These are phyloP conservation scores for Claviceps monticola DNA, from an alignment of 2,329 filamentous ascomycete genomes.

Conservation along the genomic window DNA sequence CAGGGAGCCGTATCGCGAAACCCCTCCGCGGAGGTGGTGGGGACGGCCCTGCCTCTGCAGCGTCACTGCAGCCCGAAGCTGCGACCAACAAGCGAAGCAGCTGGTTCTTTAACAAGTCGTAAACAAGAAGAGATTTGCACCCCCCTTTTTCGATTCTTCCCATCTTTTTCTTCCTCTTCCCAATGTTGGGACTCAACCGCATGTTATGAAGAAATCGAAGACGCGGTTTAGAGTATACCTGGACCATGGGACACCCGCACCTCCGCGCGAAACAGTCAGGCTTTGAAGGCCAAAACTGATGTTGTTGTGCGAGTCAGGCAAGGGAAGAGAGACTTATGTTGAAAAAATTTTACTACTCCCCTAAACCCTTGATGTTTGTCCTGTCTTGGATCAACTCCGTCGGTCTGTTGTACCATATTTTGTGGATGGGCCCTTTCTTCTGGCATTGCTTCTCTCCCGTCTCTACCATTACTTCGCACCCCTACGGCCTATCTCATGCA, in stretches of 20 bases:
- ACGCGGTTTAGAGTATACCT: too few species aligned
- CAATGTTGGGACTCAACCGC: too few species aligned
- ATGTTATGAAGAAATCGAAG: too few species aligned
- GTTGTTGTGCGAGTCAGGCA: too few species aligned
- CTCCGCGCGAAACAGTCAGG: too few species aligned
- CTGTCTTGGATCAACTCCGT: not conserved
- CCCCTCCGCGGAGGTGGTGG: slow-evolving; percentile 49
- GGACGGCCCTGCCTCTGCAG: slow-evolving; percentile 36
- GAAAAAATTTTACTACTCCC: not conserved
- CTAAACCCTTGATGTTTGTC: not conserved
- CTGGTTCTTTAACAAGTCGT: slow-evolving; percentile 60
- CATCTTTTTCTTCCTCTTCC: not conserved
- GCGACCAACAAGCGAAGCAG: slow-evolving; percentile 50
- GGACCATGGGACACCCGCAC: too few species aligned
- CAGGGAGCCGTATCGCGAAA: slow-evolving; percentile 55
- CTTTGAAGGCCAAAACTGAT: too few species aligned
- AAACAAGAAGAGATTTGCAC: slow-evolving; percentile 7
- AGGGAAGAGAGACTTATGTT: not conserved
- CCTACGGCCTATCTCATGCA: too few species aligned
- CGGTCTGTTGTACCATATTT: not conserved
- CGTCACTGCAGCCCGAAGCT: slow-evolving; percentile 44
- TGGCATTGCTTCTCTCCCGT: too few species aligned
- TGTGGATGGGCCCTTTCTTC: too few species aligned
- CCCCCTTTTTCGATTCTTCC: not conserved
- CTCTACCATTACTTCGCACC: not conserved